Evolutionary conservation across 108 stramenopile species (phyloP).

Genomic region (Nitzschia sp.): DNA sequence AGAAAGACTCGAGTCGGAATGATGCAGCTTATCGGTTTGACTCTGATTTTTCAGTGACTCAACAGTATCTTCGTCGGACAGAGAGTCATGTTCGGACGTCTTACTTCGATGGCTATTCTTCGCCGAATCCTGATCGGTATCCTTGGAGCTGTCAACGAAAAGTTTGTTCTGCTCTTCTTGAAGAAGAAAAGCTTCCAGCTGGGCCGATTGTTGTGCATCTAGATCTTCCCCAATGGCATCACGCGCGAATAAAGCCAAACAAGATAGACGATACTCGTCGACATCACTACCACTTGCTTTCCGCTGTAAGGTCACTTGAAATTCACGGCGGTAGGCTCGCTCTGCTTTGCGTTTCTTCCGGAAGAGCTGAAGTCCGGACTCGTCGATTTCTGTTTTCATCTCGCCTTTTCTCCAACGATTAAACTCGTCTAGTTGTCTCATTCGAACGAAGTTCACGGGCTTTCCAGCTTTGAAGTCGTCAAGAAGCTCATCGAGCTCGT

Average conservation of each 20-base stretch:
- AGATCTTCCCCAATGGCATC: constrained; percentile 14
- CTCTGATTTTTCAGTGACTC: not conserved
- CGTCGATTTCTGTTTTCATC: not conserved
- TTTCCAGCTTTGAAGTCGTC: constrained; percentile 6
- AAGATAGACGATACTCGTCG: constrained; percentile 13
- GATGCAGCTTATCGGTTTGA: not conserved
- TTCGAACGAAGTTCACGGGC: constrained; percentile 7
- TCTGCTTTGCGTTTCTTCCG: constrained; percentile 9
- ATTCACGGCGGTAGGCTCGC: constrained; percentile 14
- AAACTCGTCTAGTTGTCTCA: constrained; percentile 21
- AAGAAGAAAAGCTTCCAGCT: constrained; percentile 4
- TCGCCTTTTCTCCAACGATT: constrained; percentile 29
- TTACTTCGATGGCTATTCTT: no score
- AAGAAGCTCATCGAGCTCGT: constrained; percentile 22
- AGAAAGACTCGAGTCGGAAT: constrained; percentile 21
- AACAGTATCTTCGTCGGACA: no score
- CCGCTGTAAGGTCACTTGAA: constrained; percentile 6
- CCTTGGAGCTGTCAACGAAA: no score
- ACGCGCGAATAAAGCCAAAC: constrained; percentile 22
- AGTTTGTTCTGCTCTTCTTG: no score
- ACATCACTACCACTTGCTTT: constrained; percentile 17
- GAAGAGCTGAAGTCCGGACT: constrained; percentile 6
- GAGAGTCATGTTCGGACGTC: no score
- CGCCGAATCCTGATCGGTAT: no score
- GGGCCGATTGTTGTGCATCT: not conserved